These are phyloP conservation scores for Mantamonas sphyraenae DNA, from an alignment of 78 protist genomes.

Conservation along the genomic window DNA sequence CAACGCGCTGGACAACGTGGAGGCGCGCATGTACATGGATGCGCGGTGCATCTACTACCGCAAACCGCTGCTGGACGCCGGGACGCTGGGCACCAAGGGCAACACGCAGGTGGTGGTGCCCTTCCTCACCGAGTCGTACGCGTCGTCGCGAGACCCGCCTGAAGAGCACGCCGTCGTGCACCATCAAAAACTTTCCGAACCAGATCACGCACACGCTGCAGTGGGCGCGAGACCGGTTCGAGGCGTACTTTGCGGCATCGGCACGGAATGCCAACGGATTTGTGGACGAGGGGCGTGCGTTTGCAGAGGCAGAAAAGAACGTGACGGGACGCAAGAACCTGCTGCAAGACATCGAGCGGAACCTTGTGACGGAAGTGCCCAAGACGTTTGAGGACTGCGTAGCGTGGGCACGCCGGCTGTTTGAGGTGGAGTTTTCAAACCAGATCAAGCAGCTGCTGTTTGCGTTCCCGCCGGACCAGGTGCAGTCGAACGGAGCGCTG, in stretches of 20 bases:
- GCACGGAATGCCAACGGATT: no score
- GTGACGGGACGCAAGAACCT: no score
- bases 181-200: not conserved
- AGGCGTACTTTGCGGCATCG: no score
- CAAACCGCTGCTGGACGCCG: slow-evolving; percentile 51
- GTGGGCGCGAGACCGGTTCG: not conserved
- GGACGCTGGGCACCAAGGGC: not conserved
- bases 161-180: not conserved
- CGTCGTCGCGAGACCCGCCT: not conserved
- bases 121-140: not conserved
- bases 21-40: slow-evolving; percentile 66
- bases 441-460: not conserved
- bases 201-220: not conserved
- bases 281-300: no score
- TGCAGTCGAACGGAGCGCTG: slow-evolving; percentile 2
- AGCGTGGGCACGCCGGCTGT: not conserved
- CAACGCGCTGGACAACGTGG: slow-evolving; percentile 73
- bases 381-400: slow-evolving; percentile 9
- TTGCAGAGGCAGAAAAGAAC: no score
- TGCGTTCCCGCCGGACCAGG: not conserved
- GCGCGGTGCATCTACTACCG: slow-evolving; percentile 37
- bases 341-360: no score
- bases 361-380: no score
- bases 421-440: not conserved
- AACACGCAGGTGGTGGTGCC: slow-evolving; percentile 9